Conservation (phyloP, 352 stramenopile species). For the Pythium phragmiticola region DNA sequence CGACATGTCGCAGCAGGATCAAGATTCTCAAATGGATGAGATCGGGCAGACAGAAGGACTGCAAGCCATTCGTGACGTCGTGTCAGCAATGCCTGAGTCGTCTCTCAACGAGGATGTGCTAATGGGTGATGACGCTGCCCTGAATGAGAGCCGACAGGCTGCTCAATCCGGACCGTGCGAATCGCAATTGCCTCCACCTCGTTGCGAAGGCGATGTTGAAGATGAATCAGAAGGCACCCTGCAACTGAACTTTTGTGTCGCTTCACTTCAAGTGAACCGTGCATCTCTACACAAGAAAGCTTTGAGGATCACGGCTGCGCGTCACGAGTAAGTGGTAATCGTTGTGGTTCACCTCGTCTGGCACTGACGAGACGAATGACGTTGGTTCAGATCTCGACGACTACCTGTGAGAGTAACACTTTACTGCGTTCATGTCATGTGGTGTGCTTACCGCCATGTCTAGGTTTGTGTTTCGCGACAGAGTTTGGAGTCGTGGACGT, state of each 20-base stretch:
- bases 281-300: constrained; percentile 7
- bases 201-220: not conserved
- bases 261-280: not conserved
- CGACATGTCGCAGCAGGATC: constrained; percentile 4
- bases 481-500: not conserved
- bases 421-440: not conserved
- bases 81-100: not conserved
- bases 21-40: constrained; percentile 5
- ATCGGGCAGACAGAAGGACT: not conserved
- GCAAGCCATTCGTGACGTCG: not conserved
- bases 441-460: not conserved
- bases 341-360: not conserved
- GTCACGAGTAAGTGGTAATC: constrained; percentile 2
- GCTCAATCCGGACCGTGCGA: not conserved
- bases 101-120: not conserved
- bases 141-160: not conserved
- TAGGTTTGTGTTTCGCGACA: not conserved
- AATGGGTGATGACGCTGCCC: not conserved
- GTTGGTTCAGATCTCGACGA: not conserved
- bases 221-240: not conserved
- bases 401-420: not conserved
- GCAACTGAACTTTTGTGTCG: not conserved
- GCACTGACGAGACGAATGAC: not conserved
- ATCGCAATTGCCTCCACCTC: not conserved
- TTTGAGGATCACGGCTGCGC: not conserved